A percentile compares a stretch with the other conserved stretches of the same genome.
Conservation (phyloP, 164 flowering plant genomes). For the Buxus sempervirens region DNA sequence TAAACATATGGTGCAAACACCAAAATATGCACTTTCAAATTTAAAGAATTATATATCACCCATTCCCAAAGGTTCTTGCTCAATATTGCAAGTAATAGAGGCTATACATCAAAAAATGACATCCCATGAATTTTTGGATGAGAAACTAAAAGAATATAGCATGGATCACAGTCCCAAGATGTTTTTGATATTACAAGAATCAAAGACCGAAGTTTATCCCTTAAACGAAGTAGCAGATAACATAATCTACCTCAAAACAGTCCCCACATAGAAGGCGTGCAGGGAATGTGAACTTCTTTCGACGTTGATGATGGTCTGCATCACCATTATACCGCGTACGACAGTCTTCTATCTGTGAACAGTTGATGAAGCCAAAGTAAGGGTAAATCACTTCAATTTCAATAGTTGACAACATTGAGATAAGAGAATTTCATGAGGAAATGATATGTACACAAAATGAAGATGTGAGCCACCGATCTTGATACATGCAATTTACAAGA, state of each 20-base stretch:
- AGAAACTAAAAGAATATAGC: no score
- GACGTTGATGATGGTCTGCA: conserved; percentile 86
- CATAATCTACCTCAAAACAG: conserved; percentile 70
- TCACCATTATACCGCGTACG: conserved; percentile 95
- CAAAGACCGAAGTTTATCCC: neutral
- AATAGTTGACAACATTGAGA: neutral
- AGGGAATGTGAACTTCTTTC: conserved; percentile 87
- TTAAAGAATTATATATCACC: no score
- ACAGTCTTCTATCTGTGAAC: conserved; percentile 83
- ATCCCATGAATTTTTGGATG: no score
- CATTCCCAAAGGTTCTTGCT: neutral
- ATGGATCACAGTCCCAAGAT: no score
- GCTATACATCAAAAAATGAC: no score
- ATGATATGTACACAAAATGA: neutral
- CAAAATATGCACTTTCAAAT: neutral
- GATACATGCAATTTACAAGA: neutral
- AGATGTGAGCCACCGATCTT: neutral
- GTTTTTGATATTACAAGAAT: no score
- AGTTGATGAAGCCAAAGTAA: conserved; percentile 5
- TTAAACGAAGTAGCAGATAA: neutral
- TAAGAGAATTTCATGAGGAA: neutral
- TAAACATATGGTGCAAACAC: neutral
- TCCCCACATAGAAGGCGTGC: conserved; percentile 93
- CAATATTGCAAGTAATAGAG: neutral
- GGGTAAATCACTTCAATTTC: neutral